phyloP scores from a whole-genome alignment of 2,329 filamentous ascomycete species.

The Bipolaris sorokiniana region DNA sequence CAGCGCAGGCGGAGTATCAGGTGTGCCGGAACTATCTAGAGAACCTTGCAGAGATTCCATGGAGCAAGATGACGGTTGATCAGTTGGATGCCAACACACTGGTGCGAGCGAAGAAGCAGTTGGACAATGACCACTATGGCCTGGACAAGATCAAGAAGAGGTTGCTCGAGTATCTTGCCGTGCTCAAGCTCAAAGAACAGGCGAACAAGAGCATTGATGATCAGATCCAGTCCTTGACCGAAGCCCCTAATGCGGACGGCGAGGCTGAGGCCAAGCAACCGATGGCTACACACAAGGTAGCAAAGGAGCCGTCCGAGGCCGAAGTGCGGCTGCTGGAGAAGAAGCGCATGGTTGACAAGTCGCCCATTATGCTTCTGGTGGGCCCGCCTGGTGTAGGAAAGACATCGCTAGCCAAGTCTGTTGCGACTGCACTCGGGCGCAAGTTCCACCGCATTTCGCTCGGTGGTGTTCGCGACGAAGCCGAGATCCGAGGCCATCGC shows the following conservation, averaged over 20 bases:
- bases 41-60: slow-evolving; percentile 91
- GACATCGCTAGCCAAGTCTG: slow-evolving; percentile 90
- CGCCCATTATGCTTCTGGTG: slow-evolving; percentile 89
- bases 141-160: slow-evolving; percentile 97
- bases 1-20: slow-evolving; percentile 93
- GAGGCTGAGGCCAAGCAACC: slow-evolving; percentile 49
- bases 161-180: slow-evolving; percentile 90
- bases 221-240: slow-evolving; percentile 68
- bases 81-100: slow-evolving; percentile 82
- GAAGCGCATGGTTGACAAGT: slow-evolving; percentile 90
- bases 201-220: slow-evolving; percentile 83
- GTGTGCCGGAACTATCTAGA: slow-evolving; percentile 93
- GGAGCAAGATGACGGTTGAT: slow-evolving; percentile 84
- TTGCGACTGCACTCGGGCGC: slow-evolving; percentile 87
- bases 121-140: slow-evolving; percentile 96
- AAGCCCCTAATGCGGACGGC: slow-evolving; percentile 43
- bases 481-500: slow-evolving; percentile 93
- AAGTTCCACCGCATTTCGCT: slow-evolving; percentile 98
- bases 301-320: slow-evolving; percentile 46
- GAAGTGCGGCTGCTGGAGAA: slow-evolving; percentile 78
- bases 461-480: slow-evolving; percentile 93
- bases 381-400: slow-evolving; percentile 95
- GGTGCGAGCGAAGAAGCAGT: slow-evolving; percentile 79
- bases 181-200: slow-evolving; percentile 92
- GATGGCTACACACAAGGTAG: slow-evolving; percentile 51